Percentiles rank a stretch among this genome's conserved stretches.
Conservation (phyloP, 2,329 filamentous ascomycete genomes). For the Hymenoscyphus fraxineus region DNA sequence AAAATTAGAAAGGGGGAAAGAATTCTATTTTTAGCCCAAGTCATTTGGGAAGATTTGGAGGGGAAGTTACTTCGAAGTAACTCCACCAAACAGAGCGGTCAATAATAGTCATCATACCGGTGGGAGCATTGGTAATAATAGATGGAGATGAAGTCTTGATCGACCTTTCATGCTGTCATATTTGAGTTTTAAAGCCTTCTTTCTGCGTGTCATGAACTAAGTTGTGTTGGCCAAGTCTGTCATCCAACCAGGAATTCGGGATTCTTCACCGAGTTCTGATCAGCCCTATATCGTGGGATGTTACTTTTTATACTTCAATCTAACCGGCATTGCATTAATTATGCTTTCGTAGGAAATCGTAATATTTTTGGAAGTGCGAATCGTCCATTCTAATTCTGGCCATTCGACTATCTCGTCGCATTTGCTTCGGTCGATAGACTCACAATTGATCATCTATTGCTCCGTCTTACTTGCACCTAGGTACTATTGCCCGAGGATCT, state of each 20-base stretch:
- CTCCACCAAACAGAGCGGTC: neutral
- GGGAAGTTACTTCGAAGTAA: neutral
- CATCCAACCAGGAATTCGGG: neutral
- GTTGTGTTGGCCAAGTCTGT: neutral
- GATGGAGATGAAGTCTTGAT: too few species aligned
- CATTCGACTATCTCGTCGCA: neutral
- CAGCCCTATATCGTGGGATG: neutral
- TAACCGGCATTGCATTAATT: neutral
- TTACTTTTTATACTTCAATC: neutral
- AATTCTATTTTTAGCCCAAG: constrained; percentile 1
- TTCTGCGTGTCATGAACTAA: neutral
- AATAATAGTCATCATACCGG: neutral
- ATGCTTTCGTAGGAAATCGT: neutral
- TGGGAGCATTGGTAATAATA: too few species aligned
- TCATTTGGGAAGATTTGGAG: neutral
- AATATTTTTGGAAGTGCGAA: neutral
- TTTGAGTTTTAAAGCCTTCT: too few species aligned
- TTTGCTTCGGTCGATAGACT: neutral
- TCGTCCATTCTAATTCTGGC: neutral
- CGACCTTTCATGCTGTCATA: too few species aligned
- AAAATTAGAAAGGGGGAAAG: neutral
- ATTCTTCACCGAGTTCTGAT: neutral
- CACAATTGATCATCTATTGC: neutral
- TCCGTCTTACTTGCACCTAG: too few species aligned
- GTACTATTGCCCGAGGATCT: neutral